A percentile compares a stretch with the other conserved stretches of the same genome.
These are phyloP conservation scores for Amniculicola lignicola DNA, from an alignment of 495 filamentous ascomycete genomes.

Conservation along the genomic window DNA sequence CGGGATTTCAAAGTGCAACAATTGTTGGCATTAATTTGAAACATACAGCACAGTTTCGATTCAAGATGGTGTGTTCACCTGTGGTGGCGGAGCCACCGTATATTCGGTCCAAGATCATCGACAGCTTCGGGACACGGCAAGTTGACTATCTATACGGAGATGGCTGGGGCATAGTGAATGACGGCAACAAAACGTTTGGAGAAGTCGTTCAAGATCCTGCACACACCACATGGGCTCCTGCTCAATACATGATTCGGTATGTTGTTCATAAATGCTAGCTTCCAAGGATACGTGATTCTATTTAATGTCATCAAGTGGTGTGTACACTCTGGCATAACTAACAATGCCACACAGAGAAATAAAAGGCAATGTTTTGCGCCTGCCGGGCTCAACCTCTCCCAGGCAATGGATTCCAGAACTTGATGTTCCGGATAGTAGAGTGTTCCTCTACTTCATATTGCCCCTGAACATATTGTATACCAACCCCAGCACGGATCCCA, in stretches of 20 bases:
- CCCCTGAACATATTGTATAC: conserved; percentile 12
- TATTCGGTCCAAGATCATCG: neutral
- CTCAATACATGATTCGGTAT: conserved; percentile 1
- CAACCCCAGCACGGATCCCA: conserved; percentile 3
- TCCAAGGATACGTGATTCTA: too few relatives aligned
- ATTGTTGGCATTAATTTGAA: conserved; percentile 1
- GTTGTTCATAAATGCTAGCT: neutral
- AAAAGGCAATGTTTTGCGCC: neutral
- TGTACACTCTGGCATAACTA: too few relatives aligned
- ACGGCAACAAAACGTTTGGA: conserved; percentile 4
- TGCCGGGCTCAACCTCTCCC: neutral
- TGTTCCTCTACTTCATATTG: conserved; percentile 15
- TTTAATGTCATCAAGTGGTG: too few relatives aligned
- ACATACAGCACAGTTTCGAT: neutral
- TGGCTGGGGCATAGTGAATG: conserved; percentile 5
- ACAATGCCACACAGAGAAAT: conserved; percentile 1
- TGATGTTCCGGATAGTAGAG: neutral
- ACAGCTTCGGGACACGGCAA: neutral
- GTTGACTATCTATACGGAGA: conserved; percentile 13
- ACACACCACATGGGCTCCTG: neutral
- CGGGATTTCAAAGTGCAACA: conserved; percentile 2
- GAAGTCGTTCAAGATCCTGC: neutral
- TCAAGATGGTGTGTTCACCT: conserved; percentile 3
- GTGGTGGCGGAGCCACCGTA: neutral
- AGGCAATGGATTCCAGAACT: conserved; percentile 14